These are phyloP conservation scores for Musa schizocarpa DNA, from an alignment of 176 grass and related monocot genomes.

Conservation along the genomic window DNA sequence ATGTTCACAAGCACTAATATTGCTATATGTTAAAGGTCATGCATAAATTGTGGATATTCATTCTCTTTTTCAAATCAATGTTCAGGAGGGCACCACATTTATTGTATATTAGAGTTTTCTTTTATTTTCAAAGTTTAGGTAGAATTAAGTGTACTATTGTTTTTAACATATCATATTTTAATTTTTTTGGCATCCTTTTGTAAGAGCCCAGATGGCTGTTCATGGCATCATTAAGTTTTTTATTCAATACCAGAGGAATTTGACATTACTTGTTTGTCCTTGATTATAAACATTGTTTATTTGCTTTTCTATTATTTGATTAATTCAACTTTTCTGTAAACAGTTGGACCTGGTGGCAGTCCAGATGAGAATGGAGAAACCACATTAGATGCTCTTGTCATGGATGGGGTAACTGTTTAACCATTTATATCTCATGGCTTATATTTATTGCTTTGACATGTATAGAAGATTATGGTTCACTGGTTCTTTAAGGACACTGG, in stretches of 20 bases:
- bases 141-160: too few relatives aligned
- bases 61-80: too few relatives aligned
- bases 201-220: background rate
- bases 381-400: conserved; percentile 95
- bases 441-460: conserved; percentile 3
- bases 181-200: too few relatives aligned
- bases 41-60: too few relatives aligned
- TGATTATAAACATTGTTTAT: background rate
- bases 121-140: too few relatives aligned
- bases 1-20: too few relatives aligned
- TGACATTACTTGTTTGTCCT: too few relatives aligned
- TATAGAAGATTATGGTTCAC: conserved; percentile 22
- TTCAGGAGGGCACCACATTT: too few relatives aligned
- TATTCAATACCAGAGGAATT: too few relatives aligned
- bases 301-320: conserved; percentile 4
- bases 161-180: too few relatives aligned
- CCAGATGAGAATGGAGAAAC: conserved; percentile 92
- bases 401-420: conserved; percentile 70
- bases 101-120: too few relatives aligned
- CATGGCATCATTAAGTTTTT: background rate
- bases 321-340: conserved; percentile 16
- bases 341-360: conserved; percentile 90
- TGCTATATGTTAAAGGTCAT: too few relatives aligned
- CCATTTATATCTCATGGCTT: conserved; percentile 6
- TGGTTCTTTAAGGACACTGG: conserved; percentile 18